Conservation (phyloP, 352 stramenopile species). For the Peronosclerospora sorghi region DNA sequence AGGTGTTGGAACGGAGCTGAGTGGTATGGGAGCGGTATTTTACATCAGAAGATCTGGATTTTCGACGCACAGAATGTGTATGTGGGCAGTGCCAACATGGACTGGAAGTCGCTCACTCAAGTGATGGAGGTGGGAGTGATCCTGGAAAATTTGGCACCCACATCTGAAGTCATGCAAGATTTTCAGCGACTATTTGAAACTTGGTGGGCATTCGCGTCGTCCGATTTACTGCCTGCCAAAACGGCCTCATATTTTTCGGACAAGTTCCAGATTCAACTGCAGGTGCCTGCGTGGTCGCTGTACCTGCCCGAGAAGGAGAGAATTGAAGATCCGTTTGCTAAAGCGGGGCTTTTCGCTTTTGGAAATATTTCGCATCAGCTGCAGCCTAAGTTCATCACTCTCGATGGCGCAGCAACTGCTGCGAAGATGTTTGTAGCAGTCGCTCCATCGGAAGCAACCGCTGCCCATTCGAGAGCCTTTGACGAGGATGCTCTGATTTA, state of each 20-base stretch:
- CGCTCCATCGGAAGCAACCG: conserved; percentile 50
- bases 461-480: conserved; percentile 33
- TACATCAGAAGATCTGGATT: conserved; percentile 79
- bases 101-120: conserved; percentile 77
- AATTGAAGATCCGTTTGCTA: conserved; percentile 36
- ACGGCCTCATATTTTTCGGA: conserved; percentile 46
- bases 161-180: conserved; percentile 33
- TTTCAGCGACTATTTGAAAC: conserved; percentile 56
- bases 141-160: conserved; percentile 30
- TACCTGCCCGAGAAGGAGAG: conserved; percentile 26
- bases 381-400: conserved; percentile 10
- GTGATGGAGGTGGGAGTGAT: conserved; percentile 79
- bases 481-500: conserved; percentile 68
- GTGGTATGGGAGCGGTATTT: conserved; percentile 71
- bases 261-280: conserved; percentile 39
- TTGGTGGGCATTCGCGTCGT: conserved; percentile 54
- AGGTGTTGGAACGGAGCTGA: conserved; percentile 46
- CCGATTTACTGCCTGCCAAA: conserved; percentile 15
- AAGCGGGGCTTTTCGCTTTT: conserved; percentile 24
- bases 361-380: conserved; percentile 51
- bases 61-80: conserved; percentile 59
- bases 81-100: conserved; percentile 77
- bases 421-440: conserved; percentile 49
- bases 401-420: not conserved
- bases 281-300: conserved; percentile 52